phyloP scores from a whole-genome alignment of 257 asterid genomes.

The Asclepias syriaca region DNA sequence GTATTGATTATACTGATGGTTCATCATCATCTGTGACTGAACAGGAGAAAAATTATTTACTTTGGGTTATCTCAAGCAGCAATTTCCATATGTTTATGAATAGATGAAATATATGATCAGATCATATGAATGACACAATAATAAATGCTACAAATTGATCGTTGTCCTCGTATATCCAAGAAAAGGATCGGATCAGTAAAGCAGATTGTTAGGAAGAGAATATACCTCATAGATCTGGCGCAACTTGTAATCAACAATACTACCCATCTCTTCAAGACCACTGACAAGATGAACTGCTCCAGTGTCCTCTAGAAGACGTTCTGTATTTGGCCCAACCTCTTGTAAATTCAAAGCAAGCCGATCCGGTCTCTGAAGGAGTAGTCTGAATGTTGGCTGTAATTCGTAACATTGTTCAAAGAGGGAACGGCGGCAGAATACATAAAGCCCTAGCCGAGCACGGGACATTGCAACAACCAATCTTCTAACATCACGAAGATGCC shows the following conservation, averaged over 20 bases:
- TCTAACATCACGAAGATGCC: slow-evolving; percentile 98
- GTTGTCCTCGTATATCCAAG: background rate
- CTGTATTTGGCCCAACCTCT: slow-evolving; percentile 57
- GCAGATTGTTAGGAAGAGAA: slow-evolving; percentile 6
- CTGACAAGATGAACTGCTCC: slow-evolving; percentile 54
- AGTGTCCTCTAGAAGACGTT: slow-evolving; percentile 72
- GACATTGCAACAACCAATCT: slow-evolving; percentile 99
- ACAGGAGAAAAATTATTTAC: background rate
- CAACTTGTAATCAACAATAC: slow-evolving; percentile 69
- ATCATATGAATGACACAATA: background rate
- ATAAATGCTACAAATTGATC: background rate
- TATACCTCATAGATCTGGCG: slow-evolving; percentile 74
- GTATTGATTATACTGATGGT: slow-evolving; percentile 33
- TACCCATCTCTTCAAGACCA: slow-evolving; percentile 76
- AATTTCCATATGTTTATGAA: background rate
- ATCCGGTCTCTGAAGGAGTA: slow-evolving; percentile 81
- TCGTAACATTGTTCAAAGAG: slow-evolving; percentile 97
- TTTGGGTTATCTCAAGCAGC: background rate
- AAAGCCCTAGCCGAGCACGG: slow-evolving; percentile 97
- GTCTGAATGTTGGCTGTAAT: slow-evolving; percentile 84
- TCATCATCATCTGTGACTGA: slow-evolving; percentile 57
- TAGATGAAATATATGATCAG: background rate
- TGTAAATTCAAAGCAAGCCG: slow-evolving; percentile 62
- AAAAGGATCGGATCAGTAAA: background rate
- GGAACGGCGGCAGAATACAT: slow-evolving; percentile 85